These are phyloP conservation scores for Pseudonitzschia multistriata DNA, from an alignment of 108 stramenopile genomes.

Conservation along the genomic window DNA sequence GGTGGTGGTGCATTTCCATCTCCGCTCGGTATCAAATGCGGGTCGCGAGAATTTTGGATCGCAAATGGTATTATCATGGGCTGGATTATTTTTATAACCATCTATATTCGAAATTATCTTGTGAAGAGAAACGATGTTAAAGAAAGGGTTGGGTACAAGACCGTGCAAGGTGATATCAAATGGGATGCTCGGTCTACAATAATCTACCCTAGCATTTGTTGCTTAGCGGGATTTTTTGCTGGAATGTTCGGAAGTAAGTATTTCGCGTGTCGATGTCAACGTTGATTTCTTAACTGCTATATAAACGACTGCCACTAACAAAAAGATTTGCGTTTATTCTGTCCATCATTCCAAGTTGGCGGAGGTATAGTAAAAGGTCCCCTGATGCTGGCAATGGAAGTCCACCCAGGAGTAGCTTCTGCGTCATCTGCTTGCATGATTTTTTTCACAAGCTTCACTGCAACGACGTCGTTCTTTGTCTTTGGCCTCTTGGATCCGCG, in stretches of 20 bases:
- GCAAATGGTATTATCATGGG: constrained; percentile 71
- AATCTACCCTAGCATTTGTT: constrained; percentile 86
- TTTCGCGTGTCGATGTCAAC: neutral
- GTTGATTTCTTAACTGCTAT: neutral
- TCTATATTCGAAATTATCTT: constrained; percentile 64
- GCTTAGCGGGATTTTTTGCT: constrained; percentile 92
- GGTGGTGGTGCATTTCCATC: constrained; percentile 86
- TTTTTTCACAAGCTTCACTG: constrained; percentile 91
- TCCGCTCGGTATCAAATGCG: constrained; percentile 92
- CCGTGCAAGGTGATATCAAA: constrained; percentile 90
- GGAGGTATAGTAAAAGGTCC: constrained; percentile 96
- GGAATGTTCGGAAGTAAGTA: constrained; percentile 89
- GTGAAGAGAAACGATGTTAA: constrained; percentile 67
- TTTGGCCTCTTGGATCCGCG: constrained; percentile 78
- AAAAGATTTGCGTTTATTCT: neutral
- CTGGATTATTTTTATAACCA: constrained; percentile 71
- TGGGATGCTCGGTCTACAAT: constrained; percentile 87
- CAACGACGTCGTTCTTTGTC: constrained; percentile 86
- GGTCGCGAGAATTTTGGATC: constrained; percentile 83
- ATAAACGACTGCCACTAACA: neutral
- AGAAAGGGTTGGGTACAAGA: constrained; percentile 64
- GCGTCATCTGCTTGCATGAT: constrained; percentile 91
- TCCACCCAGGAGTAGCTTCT: constrained; percentile 78
- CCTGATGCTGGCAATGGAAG: constrained; percentile 92
- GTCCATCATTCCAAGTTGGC: constrained; percentile 23